These are phyloP conservation scores for Alloascoidea hylecoeti DNA, from an alignment of 805 yeast genomes.

Conservation along the genomic window DNA sequence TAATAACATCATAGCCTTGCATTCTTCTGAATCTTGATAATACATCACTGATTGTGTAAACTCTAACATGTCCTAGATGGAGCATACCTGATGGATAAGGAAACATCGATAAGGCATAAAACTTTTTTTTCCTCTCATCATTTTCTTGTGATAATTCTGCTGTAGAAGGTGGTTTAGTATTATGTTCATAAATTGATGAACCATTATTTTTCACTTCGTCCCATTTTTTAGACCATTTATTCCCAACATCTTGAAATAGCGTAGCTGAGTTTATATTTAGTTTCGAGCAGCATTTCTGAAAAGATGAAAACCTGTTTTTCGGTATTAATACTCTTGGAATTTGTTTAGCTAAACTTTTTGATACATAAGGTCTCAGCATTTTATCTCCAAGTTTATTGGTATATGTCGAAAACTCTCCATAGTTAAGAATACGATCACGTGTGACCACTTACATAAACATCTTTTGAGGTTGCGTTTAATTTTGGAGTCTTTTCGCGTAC, in stretches of 20 bases:
- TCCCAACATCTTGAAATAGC: slow-evolving; percentile 1
- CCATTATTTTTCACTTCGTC: neutral
- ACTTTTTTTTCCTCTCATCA: slow-evolving; percentile 19
- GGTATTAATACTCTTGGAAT: too few relatives aligned
- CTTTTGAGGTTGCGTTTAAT: too few relatives aligned
- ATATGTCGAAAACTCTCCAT: too few relatives aligned
- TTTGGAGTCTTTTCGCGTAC: too few relatives aligned
- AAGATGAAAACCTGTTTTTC: too few relatives aligned
- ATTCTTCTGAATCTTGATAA: slow-evolving; percentile 66
- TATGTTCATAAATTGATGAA: neutral
- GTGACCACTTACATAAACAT: too few relatives aligned
- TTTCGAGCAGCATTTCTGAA: too few relatives aligned
- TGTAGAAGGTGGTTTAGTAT: slow-evolving; percentile 13
- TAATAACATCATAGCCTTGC: slow-evolving; percentile 66
- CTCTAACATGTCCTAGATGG: slow-evolving; percentile 91
- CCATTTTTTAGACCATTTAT: slow-evolving; percentile 1
- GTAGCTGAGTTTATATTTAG: too few relatives aligned
- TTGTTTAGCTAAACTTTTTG: too few relatives aligned
- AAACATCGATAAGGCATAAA: slow-evolving; percentile 74
- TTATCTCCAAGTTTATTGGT: too few relatives aligned
- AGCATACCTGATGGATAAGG: slow-evolving; percentile 93
- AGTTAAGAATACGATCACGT: too few relatives aligned
- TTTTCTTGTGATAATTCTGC: neutral
- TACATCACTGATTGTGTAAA: slow-evolving; percentile 81
- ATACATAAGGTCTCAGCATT: too few relatives aligned